phyloP scores from a whole-genome alignment of 2,329 filamentous ascomycete genomes.

The Aspergillus sp. region DNA sequence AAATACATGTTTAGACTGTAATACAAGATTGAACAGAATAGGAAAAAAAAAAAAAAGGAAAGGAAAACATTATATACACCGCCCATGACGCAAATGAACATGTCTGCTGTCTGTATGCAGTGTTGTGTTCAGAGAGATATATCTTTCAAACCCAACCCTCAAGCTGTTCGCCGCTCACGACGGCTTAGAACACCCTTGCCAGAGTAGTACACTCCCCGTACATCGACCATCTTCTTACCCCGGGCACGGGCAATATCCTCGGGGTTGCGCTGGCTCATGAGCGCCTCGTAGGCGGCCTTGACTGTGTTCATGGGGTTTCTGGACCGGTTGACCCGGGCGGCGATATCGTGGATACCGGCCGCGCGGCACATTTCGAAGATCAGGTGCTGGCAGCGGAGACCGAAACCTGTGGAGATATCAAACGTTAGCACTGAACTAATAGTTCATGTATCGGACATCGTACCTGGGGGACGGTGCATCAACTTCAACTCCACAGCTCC shows the following conservation, averaged over 20 bases:
- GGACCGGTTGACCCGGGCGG: constrained; percentile 78
- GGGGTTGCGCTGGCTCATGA: constrained; percentile 80
- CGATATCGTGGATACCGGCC: constrained; percentile 82
- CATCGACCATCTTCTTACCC: constrained; percentile 94
- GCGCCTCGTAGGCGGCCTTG: constrained; percentile 82
- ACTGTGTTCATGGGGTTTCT: constrained; percentile 98
- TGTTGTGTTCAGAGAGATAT: no score
- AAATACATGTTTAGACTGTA: constrained; percentile 24
- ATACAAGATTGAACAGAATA: constrained; percentile 26
- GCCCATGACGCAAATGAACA: constrained; percentile 19
- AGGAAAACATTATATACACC: constrained; percentile 25
- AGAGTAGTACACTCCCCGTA: constrained; percentile 95
- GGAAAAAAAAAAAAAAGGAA: constrained; percentile 1
- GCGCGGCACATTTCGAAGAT: constrained; percentile 94
- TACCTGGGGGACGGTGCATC: constrained; percentile 83
- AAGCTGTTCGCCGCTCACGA: no score
- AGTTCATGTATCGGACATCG: constrained; percentile 31
- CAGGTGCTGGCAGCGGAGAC: constrained; percentile 83
- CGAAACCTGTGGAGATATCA: constrained; percentile 67
- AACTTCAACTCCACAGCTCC: constrained; percentile 84
- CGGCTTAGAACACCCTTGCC: constrained; percentile 44
- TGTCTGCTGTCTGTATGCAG: constrained; percentile 14
- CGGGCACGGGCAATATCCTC: constrained; percentile 86
- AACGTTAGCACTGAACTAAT: constrained; percentile 1
- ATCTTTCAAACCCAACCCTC: no score